phyloP scores from a whole-genome alignment of 1,284 basidiomycete genomes.

The Kalmanozyma brasiliensis region DNA sequence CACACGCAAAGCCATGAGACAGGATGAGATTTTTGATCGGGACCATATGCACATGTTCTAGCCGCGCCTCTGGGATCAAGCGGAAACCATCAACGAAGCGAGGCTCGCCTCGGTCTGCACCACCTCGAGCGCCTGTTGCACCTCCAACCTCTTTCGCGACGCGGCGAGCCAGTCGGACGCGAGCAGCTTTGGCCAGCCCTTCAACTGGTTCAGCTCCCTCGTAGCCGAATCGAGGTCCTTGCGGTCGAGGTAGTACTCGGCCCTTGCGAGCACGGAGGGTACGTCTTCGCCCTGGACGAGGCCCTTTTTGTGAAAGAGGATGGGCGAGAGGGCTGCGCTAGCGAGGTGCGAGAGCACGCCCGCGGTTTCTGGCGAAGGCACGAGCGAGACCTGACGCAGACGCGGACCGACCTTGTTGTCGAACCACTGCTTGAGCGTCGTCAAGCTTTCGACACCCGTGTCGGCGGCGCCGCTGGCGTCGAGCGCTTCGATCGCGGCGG shows the following conservation, averaged over 20 bases:
- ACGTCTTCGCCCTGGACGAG: constrained; percentile 81
- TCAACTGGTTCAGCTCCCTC: constrained; percentile 88
- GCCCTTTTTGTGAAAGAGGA: constrained; percentile 82
- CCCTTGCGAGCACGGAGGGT: constrained; percentile 83
- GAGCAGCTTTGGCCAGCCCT: constrained; percentile 81
- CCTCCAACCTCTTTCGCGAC: constrained; percentile 86
- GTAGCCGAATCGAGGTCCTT: constrained; percentile 92
- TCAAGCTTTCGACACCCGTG: constrained; percentile 85
- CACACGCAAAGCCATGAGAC: too few species aligned
- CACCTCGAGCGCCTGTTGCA: constrained; percentile 91
- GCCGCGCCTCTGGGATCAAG: constrained; percentile 3
- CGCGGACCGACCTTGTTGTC: constrained; percentile 83
- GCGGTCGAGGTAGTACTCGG: constrained; percentile 88
- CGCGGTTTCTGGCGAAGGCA: constrained; percentile 78
- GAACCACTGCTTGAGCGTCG: constrained; percentile 91
- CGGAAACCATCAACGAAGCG: constrained; percentile 70
- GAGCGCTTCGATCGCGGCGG: constrained; percentile 53
- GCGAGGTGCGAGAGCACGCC: constrained; percentile 89
- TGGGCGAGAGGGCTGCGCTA: constrained; percentile 78
- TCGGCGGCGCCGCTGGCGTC: constrained; percentile 81
- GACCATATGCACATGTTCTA: background rate
- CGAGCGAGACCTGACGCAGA: constrained; percentile 86
- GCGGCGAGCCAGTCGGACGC: constrained; percentile 91
- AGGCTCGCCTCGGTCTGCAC: constrained; percentile 83
- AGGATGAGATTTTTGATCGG: background rate